Evolutionary conservation across 2,329 filamentous ascomycete genomes (phyloP), one percentile per base, ranked within the genome.

Genomic region (Xylaria sp.): DNA sequence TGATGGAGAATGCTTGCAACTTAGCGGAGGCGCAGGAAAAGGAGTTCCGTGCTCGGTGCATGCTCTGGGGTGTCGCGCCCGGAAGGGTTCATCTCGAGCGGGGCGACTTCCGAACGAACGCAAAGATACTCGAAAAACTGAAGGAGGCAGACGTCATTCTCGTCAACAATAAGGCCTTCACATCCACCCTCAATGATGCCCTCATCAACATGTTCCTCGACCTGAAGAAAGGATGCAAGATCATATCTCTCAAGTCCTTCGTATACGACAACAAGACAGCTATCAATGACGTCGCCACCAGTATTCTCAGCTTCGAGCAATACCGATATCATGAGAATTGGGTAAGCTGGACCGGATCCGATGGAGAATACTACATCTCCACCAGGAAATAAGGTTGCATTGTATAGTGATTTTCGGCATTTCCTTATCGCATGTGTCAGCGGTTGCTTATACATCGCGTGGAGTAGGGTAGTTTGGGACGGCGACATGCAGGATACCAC

Each of bases 141-240:
- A 91, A 92, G 79, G 89, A 91, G 64, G 95, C 96, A 1, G 96
- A 99, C 78, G 94, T 98, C n/a, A 89, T 99, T 20, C 87, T 99
- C 31, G 95, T 98, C 75, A 99, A 99, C 84, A 99, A 99, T 82
- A 94, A 98, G 81, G 96, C 94, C 2, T 99, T 99, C 81, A 94
- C 91, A 6, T 91, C 94, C 15, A 87, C 91, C 74, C 88, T 98
- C 64, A 99, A 98, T 81, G 91, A 93, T 77, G 89, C 90, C 70
- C 85, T 99, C 55, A 89, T 95, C 73, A 90, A 93, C 75, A 93
- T 97, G 83, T 98, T 99, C 77, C 84, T 99, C 69, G 96, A 99
- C 77, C 84, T 98, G 71, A 98, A 98, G 81, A 87, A 92, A 64
- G 95, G 95, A 2, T 94, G 92, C 80, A 92, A 92, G 80, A 92